phyloP scores from a whole-genome alignment of 2,329 filamentous ascomycete genomes.

The Ascochyta pisi region DNA sequence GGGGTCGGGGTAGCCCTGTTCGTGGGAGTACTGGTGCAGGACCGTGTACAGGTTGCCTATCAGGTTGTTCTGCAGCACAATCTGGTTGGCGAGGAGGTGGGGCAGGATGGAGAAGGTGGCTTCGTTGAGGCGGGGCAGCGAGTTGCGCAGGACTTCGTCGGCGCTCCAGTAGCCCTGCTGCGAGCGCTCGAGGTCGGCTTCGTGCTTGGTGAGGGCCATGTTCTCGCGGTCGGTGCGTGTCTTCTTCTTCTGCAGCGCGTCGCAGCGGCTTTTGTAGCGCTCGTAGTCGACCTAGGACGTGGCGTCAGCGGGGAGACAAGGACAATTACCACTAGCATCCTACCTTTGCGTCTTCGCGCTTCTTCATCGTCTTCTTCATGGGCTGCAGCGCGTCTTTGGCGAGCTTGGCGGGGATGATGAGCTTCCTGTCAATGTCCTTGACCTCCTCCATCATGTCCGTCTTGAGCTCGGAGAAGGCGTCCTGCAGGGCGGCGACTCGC shows the following conservation, averaged over 20 bases:
- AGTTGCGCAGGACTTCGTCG: conserved; percentile 75
- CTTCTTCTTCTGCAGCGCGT: conserved; percentile 72
- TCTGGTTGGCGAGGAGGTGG: conserved; percentile 71
- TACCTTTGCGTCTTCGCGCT: conserved; percentile 78
- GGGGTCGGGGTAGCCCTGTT: conserved; percentile 73
- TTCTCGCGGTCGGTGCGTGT: conserved; percentile 77
- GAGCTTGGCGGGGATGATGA: conserved; percentile 73
- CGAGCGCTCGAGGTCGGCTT: conserved; percentile 70
- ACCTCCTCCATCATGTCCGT: conserved; percentile 76
- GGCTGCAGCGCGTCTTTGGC: conserved; percentile 73
- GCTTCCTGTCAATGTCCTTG: conserved; percentile 70
- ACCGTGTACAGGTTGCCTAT: conserved; percentile 80
- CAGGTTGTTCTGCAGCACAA: conserved; percentile 78
- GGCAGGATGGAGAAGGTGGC: conserved; percentile 78
- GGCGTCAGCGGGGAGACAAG: conserved; percentile 16
- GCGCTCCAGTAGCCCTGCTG: conserved; percentile 76
- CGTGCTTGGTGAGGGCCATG: conserved; percentile 71
- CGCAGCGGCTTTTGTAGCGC: conserved; percentile 73
- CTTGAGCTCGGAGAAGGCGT: conserved; percentile 73
- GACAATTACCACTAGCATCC: not conserved
- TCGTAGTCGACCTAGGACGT: conserved; percentile 73
- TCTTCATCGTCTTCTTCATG: conserved; percentile 83
- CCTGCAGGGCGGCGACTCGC: conserved; percentile 69
- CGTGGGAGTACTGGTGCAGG: conserved; percentile 74
- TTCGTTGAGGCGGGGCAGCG: conserved; percentile 73